phyloP scores from a whole-genome alignment of 345 rosid genomes.

The Ceriops zippeliana region DNA sequence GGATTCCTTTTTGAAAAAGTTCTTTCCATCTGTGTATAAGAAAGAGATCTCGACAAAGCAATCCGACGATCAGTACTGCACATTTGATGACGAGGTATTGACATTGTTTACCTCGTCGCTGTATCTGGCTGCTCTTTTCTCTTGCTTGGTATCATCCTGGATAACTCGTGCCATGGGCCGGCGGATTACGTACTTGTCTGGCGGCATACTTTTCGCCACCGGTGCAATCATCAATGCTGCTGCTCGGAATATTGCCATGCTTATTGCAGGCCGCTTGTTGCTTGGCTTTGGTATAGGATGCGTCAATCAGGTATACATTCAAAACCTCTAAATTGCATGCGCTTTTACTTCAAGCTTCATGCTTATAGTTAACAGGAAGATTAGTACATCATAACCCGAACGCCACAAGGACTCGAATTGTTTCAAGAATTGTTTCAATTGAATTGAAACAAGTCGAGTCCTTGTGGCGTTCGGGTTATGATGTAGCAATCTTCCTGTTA shows the following conservation, averaged over 20 bases:
- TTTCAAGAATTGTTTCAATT: too few relatives aligned
- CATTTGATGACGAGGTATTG: slow-evolving; percentile 25
- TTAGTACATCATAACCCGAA: too few relatives aligned
- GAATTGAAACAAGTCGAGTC: too few relatives aligned
- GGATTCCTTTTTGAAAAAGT: slow-evolving; percentile 36
- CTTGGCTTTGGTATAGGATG: slow-evolving; percentile 42
- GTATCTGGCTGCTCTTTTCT: slow-evolving; percentile 34
- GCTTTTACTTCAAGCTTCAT: too few relatives aligned
- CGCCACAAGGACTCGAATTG: too few relatives aligned
- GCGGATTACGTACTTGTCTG: slow-evolving; percentile 18
- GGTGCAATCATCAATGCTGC: slow-evolving; percentile 35
- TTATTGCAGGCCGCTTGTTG: slow-evolving; percentile 29
- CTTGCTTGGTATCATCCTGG: slow-evolving; percentile 12
- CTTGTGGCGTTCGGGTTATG: too few relatives aligned
- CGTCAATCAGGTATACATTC: slow-evolving; percentile 31
- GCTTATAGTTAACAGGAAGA: too few relatives aligned
- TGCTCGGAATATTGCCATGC: slow-evolving; percentile 26
- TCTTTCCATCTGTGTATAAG: slow-evolving; percentile 30
- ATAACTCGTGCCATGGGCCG: slow-evolving; percentile 28
- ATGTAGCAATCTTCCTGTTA: too few relatives aligned
- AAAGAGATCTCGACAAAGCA: slow-evolving; percentile 17
- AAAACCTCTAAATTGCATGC: too few relatives aligned
- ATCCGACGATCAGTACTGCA: slow-evolving; percentile 41
- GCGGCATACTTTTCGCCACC: slow-evolving; percentile 24
- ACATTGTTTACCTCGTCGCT: slow-evolving; percentile 43